phyloP scores from a whole-genome alignment of 805 yeast species.

The Metschnikowia matae region DNA sequence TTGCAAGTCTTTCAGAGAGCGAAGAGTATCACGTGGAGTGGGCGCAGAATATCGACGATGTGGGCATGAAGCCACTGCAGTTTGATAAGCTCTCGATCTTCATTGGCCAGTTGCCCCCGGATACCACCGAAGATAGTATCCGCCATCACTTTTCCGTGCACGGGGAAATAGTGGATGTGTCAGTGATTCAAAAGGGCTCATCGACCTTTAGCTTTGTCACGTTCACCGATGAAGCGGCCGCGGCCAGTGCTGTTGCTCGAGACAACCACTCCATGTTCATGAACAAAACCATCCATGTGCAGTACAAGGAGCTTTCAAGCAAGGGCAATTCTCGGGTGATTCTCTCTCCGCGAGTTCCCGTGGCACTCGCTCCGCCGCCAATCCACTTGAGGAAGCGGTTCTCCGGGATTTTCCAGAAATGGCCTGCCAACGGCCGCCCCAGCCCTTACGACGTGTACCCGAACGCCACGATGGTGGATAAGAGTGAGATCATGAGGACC shows the following conservation, averaged over 20 bases:
- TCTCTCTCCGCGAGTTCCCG: constrained; percentile 15
- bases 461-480: constrained; percentile 8
- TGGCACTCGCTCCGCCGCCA: constrained; percentile 76
- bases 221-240: constrained; percentile 61
- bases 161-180: constrained; percentile 59
- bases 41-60: constrained; percentile 73
- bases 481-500: constrained; percentile 7
- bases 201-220: constrained; percentile 70
- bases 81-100: constrained; percentile 71
- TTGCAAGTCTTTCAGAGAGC: constrained; percentile 59
- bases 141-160: constrained; percentile 58
- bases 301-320: constrained; percentile 58
- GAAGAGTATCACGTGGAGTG: constrained; percentile 65
- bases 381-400: constrained; percentile 44
- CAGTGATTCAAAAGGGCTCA: constrained; percentile 48
- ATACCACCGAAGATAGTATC: constrained; percentile 53
- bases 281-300: constrained; percentile 78
- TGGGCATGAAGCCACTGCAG: constrained; percentile 16
- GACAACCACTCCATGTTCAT: constrained; percentile 77
- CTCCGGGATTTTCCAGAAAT: constrained; percentile 8
- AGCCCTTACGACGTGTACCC: constrained; percentile 26
- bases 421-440: constrained; percentile 9
- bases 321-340: constrained; percentile 25
- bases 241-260: constrained; percentile 81
- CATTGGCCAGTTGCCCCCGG: constrained; percentile 65